Base-by-base conservation (phyloP, 208 protist genomes). In the Wallacemonas sp. region DNA sequence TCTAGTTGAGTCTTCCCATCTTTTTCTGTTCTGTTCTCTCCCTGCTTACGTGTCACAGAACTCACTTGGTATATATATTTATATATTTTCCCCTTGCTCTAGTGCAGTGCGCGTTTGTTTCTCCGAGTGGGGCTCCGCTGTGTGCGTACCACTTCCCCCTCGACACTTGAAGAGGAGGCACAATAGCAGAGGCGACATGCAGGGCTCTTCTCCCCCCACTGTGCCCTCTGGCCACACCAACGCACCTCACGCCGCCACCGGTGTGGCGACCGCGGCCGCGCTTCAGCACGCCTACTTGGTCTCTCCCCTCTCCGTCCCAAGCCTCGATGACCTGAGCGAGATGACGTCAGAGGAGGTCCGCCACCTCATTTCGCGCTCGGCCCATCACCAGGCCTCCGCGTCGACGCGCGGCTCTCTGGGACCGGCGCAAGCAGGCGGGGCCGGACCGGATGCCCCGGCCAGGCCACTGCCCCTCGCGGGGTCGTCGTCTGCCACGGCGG, bases 261-360 rank as follows among this genome's bases (percentile, higher is more conserved):
- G 10, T 14, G 7, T 16, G 16, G n/a, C 44, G 44, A 50, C n/a
- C 12, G n/a, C 44, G 11, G 44, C 44, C n/a, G n/a, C n/a, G 5
- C n/a, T 50, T 50, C 16, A 31, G 29, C 39, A 44, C 52, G 20
- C 4, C 31, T 33, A 59, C 14, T n/a, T 59, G 16, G 26, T 25
- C 10, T 33, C n/a, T 12, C 52, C 52, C 8, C 7, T 41, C 22
- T 64, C 57, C 14, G 39, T 64, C 16, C 57, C 57, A 3, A 64
- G 42, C 22, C 41, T 64, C 26, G 57, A 64, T 50, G 57, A 64
- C 26, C 57, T 64, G 10, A 50, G 36, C n/a, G 57, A 64, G 38
- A 46, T 64, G 41, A 64, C 57, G 3, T 32, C 36, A 11, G 57
- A 46, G 41, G 57, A 64, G 36, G 39, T 64, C 5, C 57, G 36